Conservation (phyloP, 306 rosid genomes). For the Abrus pulchellus region DNA sequence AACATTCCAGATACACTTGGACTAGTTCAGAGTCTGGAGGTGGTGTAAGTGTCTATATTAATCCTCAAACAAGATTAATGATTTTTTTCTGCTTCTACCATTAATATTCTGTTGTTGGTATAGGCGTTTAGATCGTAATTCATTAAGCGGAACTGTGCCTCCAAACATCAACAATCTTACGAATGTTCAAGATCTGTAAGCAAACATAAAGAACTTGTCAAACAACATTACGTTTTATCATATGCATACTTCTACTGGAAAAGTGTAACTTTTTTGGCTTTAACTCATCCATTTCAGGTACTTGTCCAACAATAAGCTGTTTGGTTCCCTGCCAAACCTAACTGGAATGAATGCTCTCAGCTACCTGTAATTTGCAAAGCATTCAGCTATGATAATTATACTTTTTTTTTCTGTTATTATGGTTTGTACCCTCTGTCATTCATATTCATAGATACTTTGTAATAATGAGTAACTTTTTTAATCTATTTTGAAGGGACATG, state of each 20-base stretch:
- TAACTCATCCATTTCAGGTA: slow-evolving; percentile 48
- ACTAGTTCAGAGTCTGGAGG: slow-evolving; percentile 49
- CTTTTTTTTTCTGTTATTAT: neutral
- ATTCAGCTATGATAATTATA: neutral
- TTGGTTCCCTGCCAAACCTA: slow-evolving; percentile 58
- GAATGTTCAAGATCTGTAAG: slow-evolving; percentile 57
- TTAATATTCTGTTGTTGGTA: slow-evolving; percentile 19
- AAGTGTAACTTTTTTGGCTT: slow-evolving; percentile 25
- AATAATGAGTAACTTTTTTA: neutral
- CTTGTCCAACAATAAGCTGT: slow-evolving; percentile 66
- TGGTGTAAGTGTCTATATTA: slow-evolving; percentile 65
- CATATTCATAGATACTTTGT: neutral
- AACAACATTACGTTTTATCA: neutral
- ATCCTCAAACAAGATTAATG: slow-evolving; percentile 28
- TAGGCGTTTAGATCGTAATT: slow-evolving; percentile 66
- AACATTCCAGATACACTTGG: slow-evolving; percentile 63
- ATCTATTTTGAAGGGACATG: slow-evolving; percentile 58
- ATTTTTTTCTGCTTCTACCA: neutral
- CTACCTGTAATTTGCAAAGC: slow-evolving; percentile 52
- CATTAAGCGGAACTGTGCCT: slow-evolving; percentile 56
- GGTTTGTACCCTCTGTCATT: neutral
- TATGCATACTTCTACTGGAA: neutral
- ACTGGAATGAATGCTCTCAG: slow-evolving; percentile 46
- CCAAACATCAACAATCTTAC: slow-evolving; percentile 52
- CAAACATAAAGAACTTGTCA: neutral